These are phyloP conservation scores for Cucurbitaria berberidis DNA, from an alignment of 2,329 filamentous ascomycete genomes.

Conservation along the genomic window DNA sequence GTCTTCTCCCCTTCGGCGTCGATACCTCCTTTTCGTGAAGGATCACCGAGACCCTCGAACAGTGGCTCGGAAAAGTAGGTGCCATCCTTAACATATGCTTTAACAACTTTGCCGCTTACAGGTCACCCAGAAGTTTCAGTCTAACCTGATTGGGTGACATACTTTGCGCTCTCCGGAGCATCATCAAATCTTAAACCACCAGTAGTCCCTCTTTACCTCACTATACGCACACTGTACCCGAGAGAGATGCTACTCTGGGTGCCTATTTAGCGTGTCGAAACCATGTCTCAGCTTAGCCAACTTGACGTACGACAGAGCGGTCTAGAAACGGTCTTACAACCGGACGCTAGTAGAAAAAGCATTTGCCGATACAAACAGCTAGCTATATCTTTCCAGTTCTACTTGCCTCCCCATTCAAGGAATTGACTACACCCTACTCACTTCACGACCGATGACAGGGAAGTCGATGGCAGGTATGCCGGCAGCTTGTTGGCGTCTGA, in stretches of 20 bases:
- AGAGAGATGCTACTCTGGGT: neutral
- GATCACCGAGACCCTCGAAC: conserved; percentile 55
- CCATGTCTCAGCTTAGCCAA: neutral
- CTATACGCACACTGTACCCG: neutral
- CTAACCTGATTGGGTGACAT: no score
- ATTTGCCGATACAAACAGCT: neutral
- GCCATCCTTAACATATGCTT: conserved; percentile 65
- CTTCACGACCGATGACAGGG: neutral
- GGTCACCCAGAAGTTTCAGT: conserved; percentile 45
- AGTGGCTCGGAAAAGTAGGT: conserved; percentile 71
- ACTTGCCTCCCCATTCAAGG: no score
- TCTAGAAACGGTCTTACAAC: neutral
- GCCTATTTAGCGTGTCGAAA: neutral
- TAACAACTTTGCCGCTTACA: conserved; percentile 66
- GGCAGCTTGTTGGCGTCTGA: neutral
- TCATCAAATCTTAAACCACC: neutral
- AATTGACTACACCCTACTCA: neutral
- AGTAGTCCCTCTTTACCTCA: neutral
- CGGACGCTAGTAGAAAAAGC: neutral
- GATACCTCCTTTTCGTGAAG: conserved; percentile 48
- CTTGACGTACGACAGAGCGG: neutral
- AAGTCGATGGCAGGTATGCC: neutral
- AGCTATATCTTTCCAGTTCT: neutral
- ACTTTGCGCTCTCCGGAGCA: no score
- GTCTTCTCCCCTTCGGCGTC: conserved; percentile 51